Base-by-base conservation (phyloP, 139 green algal genomes). In the Chlamydomonas sphaeroides region DNA sequence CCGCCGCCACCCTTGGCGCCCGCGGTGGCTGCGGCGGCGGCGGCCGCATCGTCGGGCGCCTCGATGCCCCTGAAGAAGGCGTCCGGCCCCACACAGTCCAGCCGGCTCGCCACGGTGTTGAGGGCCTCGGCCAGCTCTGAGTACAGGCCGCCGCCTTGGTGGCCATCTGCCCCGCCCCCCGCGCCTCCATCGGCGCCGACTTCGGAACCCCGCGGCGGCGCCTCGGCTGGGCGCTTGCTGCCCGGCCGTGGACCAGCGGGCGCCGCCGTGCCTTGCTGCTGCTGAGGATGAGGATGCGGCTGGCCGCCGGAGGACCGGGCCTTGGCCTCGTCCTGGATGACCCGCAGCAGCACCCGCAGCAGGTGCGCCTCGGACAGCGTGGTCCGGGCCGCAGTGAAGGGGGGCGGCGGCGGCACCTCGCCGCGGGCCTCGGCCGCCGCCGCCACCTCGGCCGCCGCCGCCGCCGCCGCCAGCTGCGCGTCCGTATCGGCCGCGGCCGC, bases 341-440 rank as follows among this genome's bases (percentile, higher is more conserved):
- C 70, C 20, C 74, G 74, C 15, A 80, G 61, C 30, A 80, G 41
- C 23, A 80, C 39, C 41, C 74, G 74, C 59, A 80, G 41, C 26
- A 80, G 35, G 38, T 80, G 74, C 11, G 53, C 74, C 59, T 80
- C 74, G 23, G 74, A 62, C n/a, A 61, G 59, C 59, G 28, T 70
- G 15, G n/a, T 62, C 6, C 72, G 72, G 28, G 53, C n/a, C n/a
- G n/a, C n/a, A n/a, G n/a, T n/a, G n/a, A n/a, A n/a, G n/a, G n/a
- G n/a, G n/a, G n/a, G n/a, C n/a, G n/a, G 20, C 39, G 3, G 32
- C n/a, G 2, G n/a, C 71, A 11, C 41, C 59, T 38, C 56, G 33
- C 33, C 56, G 30, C 6, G 56, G 38, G 72, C 72, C 72, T 33
- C 53, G 35, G 66, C 39, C 23, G 66, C 36, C 39, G 26, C 65